Conservation (phyloP, 495 filamentous ascomycete genomes). For the Xylaria longipes region DNA sequence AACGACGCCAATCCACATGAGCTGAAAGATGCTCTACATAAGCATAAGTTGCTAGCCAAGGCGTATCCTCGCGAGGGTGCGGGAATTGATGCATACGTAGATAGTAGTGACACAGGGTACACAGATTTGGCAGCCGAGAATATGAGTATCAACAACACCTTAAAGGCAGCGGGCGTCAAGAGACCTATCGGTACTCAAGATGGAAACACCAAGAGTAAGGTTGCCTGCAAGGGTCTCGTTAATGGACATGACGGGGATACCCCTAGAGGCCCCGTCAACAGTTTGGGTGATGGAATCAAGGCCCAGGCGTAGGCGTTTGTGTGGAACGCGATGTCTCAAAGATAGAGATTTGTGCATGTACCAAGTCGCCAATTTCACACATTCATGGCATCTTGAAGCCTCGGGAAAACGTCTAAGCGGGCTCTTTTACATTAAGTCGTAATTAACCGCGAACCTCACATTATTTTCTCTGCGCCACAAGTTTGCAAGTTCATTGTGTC, state of each 20-base stretch:
- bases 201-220: background rate
- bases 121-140: conserved; percentile 32
- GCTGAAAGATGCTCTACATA: conserved; percentile 55
- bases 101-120: conserved; percentile 63
- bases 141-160: conserved; percentile 3
- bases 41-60: conserved; percentile 62
- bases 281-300: conserved; percentile 24
- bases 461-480: background rate
- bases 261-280: conserved; percentile 1
- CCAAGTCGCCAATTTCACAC: no score
- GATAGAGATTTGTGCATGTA: background rate
- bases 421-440: background rate
- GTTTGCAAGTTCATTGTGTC: background rate
- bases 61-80: conserved; percentile 61
- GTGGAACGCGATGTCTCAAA: background rate
- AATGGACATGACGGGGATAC: conserved; percentile 28
- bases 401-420: background rate
- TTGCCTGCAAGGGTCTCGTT: conserved; percentile 11
- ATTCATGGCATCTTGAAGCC: background rate
- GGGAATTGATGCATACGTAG: conserved; percentile 67
- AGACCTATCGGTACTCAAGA: background rate
- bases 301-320: conserved; percentile 29
- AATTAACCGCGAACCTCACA: background rate
- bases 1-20: conserved; percentile 61
- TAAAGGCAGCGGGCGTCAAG: background rate